Evolutionary conservation across 2,329 filamentous ascomycete genomes (phyloP), one percentile per base, ranked within the genome.

Genomic region (Beauveria caledonica): DNA sequence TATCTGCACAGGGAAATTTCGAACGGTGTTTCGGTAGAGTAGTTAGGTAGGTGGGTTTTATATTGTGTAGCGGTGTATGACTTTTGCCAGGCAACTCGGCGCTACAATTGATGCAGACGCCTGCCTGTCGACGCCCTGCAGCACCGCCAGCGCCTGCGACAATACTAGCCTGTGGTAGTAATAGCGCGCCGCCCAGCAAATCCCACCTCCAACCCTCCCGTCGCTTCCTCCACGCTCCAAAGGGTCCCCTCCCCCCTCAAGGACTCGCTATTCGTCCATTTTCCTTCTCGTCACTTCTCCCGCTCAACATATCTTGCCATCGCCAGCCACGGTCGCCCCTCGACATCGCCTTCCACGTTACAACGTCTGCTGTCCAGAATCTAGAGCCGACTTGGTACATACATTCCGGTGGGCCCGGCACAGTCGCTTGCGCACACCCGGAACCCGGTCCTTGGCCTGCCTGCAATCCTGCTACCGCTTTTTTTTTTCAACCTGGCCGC

Each of bases 341-440:
- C 54, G 33, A 58, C 44, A 39, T 40, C 45, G 44, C 11, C 54
- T 40, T 19, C 44, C 44, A 25, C 52, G 33, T n/a, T n/a, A 10
- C 42, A 46, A 19, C 25, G 5, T 58, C 23, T 36, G 3, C 33
- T 53, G 19, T 27, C 29, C 29, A 44, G 5, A 19, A 7, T n/a
- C 13, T 17, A 58, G 54, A 45, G 21, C 42, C 44, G 27, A 49
- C 54, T 23, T 58, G 33, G 54, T 49, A 49, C 45, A 39, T 49
- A 49, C 45, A 25, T 58, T 49, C 29, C 40, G 44, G 56, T 58
- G 56, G 56, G 56, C 56, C 56, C 46, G 46, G 33, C 27, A 19
- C 46, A 51, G 56, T 58, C 46, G 46, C 36, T 51, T 58, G 56
- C 45, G 56, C 46, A 49, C 56, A 11, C 46, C 46, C 45, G 56